Conservation (phyloP, 208 protist species). For the Leishmania aethiopica region DNA sequence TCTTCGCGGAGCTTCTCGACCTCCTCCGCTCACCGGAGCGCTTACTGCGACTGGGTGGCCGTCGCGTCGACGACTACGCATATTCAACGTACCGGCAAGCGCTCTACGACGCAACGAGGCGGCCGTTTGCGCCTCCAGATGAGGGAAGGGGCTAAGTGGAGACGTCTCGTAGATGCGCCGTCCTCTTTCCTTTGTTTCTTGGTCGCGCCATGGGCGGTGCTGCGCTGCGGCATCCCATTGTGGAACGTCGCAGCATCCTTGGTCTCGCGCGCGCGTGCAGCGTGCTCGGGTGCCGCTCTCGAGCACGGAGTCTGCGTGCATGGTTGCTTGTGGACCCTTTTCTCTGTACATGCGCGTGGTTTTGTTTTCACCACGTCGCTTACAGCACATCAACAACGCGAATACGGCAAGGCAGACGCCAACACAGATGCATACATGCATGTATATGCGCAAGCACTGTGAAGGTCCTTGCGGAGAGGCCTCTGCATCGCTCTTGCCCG, state of each 20-base stretch:
- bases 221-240: not conserved
- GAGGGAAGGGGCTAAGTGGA: not conserved
- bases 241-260: not conserved
- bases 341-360: not conserved
- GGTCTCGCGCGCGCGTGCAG: not conserved
- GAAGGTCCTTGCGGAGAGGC: not conserved
- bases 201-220: constrained; percentile 11
- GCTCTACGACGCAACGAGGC: constrained; percentile 30
- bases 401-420: not conserved
- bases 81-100: constrained; percentile 24
- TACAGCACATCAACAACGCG: not conserved
- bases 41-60: constrained; percentile 48
- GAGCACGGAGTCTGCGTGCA: not conserved
- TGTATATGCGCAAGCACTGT: not conserved
- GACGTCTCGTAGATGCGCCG: not conserved
- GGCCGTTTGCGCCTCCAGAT: constrained; percentile 32
- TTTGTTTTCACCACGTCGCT: not conserved
- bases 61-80: constrained; percentile 57
- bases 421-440: not conserved
- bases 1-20: constrained; percentile 76
- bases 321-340: not conserved
- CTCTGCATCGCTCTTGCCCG: not conserved
- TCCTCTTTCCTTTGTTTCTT: constrained; percentile 9
- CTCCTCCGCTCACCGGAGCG: constrained; percentile 58
- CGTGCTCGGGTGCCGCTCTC: not conserved